phyloP scores from a whole-genome alignment of 2,329 filamentous ascomycete species.

The Arthrobotrys sphaeroides region DNA sequence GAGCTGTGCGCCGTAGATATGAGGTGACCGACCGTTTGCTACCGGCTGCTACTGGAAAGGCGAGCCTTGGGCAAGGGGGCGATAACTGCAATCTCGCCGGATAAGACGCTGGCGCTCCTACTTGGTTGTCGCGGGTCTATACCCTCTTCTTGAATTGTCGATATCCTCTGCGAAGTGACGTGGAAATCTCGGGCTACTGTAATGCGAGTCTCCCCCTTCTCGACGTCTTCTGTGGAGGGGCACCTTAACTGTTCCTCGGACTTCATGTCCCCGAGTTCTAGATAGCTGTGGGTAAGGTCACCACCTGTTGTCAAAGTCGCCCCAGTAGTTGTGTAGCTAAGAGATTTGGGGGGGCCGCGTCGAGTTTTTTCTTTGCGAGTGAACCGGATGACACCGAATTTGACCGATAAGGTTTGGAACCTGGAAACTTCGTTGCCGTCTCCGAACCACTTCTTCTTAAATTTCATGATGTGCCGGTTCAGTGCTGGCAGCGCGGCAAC shows the following conservation, averaged over 20 bases:
- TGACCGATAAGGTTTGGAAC: neutral
- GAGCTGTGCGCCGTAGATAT: no score
- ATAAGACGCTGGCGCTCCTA: neutral
- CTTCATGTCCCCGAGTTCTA: slow-evolving; percentile 27
- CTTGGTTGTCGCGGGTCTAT: neutral
- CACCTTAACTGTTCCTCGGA: neutral
- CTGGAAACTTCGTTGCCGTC: neutral
- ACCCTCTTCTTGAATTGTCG: neutral
- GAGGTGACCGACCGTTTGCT: neutral
- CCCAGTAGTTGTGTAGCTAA: slow-evolving; percentile 10
- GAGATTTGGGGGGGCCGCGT: neutral
- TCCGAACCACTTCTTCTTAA: slow-evolving; percentile 5
- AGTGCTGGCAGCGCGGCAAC: slow-evolving; percentile 29
- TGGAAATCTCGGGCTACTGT: neutral
- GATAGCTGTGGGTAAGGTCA: slow-evolving; percentile 16
- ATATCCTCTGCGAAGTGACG: neutral
- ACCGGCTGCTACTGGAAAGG: neutral
- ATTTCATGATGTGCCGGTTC: slow-evolving; percentile 28
- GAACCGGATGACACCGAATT: slow-evolving; percentile 26
- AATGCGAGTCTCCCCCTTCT: neutral
- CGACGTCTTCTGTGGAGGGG: neutral
- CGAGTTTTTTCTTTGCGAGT: neutral
- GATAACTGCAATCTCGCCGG: neutral
- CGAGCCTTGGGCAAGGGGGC: neutral
- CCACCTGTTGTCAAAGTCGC: neutral